Conservation (phyloP, 495 filamentous ascomycete genomes). For the Baudoinia panamericana region DNA sequence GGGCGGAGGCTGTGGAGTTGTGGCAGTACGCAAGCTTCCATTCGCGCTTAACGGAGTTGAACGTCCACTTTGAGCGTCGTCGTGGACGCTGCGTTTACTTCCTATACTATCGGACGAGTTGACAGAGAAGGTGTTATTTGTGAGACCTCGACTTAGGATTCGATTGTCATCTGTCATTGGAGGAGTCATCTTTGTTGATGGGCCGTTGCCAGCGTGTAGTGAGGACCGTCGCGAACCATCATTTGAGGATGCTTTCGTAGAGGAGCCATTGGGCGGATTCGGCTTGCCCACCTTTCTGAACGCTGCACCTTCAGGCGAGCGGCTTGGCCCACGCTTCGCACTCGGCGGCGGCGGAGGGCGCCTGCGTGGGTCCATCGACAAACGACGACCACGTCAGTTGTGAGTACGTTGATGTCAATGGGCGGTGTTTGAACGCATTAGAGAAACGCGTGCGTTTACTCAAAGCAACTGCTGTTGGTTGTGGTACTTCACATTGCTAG, state of each 20-base stretch:
- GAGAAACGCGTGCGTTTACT: background rate
- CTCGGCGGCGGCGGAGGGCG: background rate
- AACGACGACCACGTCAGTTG: conserved; percentile 6
- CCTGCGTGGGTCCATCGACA: background rate
- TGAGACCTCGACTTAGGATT: no score
- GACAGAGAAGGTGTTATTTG: background rate
- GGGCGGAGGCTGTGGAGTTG: background rate
- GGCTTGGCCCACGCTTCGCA: conserved; percentile 1
- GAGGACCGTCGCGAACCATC: background rate
- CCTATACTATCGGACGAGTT: conserved; percentile 6
- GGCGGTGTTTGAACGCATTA: background rate
- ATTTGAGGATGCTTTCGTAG: background rate
- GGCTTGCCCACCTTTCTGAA: background rate
- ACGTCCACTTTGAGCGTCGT: conserved; percentile 5
- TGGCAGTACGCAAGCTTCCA: background rate
- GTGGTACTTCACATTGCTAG: no score
- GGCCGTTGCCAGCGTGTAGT: background rate
- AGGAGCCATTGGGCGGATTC: conserved; percentile 1
- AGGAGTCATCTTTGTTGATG: background rate
- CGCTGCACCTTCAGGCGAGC: conserved; percentile 4
- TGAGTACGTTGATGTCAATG: background rate
- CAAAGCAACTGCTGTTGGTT: no score
- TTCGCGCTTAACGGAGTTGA: conserved; percentile 7
- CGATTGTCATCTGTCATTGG: background rate
- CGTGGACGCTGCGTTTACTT: conserved; percentile 4